Percentiles rank a stretch among this genome's conserved stretches.
Conservation (phyloP, 2,329 filamentous ascomycete species). For the Fusarium sp. region DNA sequence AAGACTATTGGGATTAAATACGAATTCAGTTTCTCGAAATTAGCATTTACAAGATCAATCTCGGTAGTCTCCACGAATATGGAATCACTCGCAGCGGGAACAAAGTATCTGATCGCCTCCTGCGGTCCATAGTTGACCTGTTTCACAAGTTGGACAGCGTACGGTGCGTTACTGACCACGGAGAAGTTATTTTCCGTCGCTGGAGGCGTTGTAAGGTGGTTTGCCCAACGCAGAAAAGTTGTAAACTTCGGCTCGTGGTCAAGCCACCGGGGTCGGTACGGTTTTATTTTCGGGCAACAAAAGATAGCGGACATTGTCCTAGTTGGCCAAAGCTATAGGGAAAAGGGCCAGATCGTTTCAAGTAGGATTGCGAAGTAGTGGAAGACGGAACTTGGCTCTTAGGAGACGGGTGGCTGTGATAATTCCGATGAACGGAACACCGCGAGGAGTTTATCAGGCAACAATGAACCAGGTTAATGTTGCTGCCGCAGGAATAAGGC, state of each 20-base stretch:
- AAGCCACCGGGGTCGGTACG: background rate
- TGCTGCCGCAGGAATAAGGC: background rate
- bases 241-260: background rate
- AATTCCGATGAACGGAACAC: background rate
- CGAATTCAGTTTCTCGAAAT: no score
- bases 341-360: background rate
- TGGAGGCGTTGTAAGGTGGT: background rate
- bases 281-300: background rate
- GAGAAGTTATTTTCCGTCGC: background rate
- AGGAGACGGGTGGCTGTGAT: background rate
- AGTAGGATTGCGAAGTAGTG: background rate
- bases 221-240: background rate
- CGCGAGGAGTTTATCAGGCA: background rate
- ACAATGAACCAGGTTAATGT: background rate
- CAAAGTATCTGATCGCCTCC: constrained; percentile 26
- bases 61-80: no score
- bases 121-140: constrained; percentile 32
- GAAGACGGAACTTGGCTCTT: background rate
- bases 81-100: constrained; percentile 1
- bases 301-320: background rate
- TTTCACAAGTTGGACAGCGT: constrained; percentile 25
- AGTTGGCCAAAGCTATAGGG: background rate
- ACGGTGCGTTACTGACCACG: background rate
- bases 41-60: no score
- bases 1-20: no score